Percentiles rank a stretch among this genome's conserved stretches.
Conservation (phyloP, 768 basidiomycete species). For the Tremella mesenterica region DNA sequence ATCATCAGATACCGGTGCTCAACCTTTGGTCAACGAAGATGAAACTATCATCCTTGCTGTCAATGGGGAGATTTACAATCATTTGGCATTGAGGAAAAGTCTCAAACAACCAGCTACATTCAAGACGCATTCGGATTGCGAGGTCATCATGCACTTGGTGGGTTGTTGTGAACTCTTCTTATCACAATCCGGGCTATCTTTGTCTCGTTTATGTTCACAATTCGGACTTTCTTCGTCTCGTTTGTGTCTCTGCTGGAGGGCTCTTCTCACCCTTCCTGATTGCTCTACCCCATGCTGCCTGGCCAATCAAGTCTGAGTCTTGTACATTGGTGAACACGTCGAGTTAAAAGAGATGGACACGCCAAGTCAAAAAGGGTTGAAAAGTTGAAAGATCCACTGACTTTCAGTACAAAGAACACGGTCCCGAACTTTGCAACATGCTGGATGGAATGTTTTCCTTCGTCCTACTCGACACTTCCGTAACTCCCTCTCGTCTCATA, state of each 20-base stretch:
- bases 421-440: conserved; percentile 58
- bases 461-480: conserved; percentile 86
- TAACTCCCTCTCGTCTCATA: conserved; percentile 78
- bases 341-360: too few relatives aligned
- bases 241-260: too few relatives aligned
- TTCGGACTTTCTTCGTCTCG: too few relatives aligned
- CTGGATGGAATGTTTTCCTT: conserved; percentile 99
- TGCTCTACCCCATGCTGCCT: too few relatives aligned
- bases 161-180: conserved; percentile 21
- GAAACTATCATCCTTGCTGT: conserved; percentile 76
- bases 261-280: too few relatives aligned
- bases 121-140: conserved; percentile 97
- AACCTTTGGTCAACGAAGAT: conserved; percentile 81
- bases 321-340: too few relatives aligned
- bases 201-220: too few relatives aligned
- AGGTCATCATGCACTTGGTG: conserved; percentile 89
- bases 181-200: background rate
- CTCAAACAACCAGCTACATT: conserved; percentile 64
- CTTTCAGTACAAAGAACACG: conserved; percentile 71
- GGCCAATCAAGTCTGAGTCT: too few relatives aligned
- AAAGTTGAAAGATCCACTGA: background rate
- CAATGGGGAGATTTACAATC: conserved; percentile 99
- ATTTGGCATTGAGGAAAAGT: conserved; percentile 64
- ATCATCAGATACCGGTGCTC: conserved; percentile 78
- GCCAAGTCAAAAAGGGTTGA: too few relatives aligned